Evolutionary conservation across 2,329 filamentous ascomycete genomes (phyloP).

Genomic region (Fusarium haematococcum): DNA sequence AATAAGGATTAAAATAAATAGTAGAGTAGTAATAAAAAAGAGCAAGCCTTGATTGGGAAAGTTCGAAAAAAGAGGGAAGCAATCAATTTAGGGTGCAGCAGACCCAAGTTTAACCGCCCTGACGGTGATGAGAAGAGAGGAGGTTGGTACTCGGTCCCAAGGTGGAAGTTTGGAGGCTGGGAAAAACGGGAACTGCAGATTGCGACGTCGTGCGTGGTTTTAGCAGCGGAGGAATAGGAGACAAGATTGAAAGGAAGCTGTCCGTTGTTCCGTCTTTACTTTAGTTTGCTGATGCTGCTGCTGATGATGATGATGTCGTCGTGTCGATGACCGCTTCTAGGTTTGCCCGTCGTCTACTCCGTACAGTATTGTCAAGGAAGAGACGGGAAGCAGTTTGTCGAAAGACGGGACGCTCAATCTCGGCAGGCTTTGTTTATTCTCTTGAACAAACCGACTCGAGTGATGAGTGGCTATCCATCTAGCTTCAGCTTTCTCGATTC

Average conservation of each 20-base stretch:
- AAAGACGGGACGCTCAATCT: background rate
- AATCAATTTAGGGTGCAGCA: slow-evolving; percentile 30
- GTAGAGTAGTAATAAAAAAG: background rate
- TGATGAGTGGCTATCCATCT: background rate
- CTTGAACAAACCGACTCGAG: background rate
- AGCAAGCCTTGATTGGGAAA: background rate
- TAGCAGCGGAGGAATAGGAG: slow-evolving; percentile 7
- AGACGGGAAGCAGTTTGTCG: background rate
- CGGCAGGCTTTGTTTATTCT: background rate
- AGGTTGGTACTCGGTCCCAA: slow-evolving; percentile 15
- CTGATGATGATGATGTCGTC: background rate
- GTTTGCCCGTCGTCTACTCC: background rate
- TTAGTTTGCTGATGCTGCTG: background rate
- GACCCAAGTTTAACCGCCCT: slow-evolving; percentile 11
- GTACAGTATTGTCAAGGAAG: background rate
- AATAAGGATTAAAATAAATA: background rate
- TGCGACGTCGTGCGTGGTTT: slow-evolving; percentile 27
- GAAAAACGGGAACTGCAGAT: slow-evolving; percentile 27
- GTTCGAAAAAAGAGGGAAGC: slow-evolving; percentile 3
- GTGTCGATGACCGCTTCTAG: background rate
- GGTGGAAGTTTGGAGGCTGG: slow-evolving; percentile 25
- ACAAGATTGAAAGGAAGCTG: slow-evolving; percentile 2
- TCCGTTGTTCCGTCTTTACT: slow-evolving; percentile 23
- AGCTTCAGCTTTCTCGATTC: background rate
- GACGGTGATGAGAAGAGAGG: slow-evolving; percentile 8